Evolutionary conservation across 495 filamentous ascomycete species (phyloP).

Genomic region (Xylaria cubensis): DNA sequence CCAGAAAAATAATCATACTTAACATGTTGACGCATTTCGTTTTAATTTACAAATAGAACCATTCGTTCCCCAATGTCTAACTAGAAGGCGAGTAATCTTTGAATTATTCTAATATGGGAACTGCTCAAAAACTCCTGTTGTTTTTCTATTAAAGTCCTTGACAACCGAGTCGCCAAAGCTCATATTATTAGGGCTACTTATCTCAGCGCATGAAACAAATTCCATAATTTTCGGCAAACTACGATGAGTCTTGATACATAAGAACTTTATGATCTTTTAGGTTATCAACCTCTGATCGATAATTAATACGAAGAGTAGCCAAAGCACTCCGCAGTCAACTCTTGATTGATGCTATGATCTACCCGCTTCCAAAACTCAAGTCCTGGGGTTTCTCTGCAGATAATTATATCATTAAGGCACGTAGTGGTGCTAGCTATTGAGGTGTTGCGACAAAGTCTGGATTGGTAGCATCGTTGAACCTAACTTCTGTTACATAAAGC

Average conservation of each 20-base stretch:
- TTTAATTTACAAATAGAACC: background rate
- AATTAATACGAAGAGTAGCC: background rate
- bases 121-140: background rate
- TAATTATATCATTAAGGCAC: background rate
- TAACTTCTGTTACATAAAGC: too few relatives aligned
- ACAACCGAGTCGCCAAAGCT: background rate
- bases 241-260: background rate
- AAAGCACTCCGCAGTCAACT: background rate
- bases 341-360: background rate
- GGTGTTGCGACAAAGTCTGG: background rate
- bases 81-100: too few relatives aligned
- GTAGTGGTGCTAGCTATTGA: background rate
- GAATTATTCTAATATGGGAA: background rate
- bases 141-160: background rate
- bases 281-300: background rate
- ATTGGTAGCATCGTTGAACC: background rate
- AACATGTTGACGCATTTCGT: background rate
- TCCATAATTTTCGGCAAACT: background rate
- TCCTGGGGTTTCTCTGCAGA: background rate
- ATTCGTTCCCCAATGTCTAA: background rate
- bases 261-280: background rate
- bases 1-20: background rate
- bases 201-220: background rate
- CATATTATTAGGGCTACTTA: background rate
- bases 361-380: background rate